phyloP scores from a whole-genome alignment of 2,329 filamentous ascomycete species.

The Colletotrichum caudatum region DNA sequence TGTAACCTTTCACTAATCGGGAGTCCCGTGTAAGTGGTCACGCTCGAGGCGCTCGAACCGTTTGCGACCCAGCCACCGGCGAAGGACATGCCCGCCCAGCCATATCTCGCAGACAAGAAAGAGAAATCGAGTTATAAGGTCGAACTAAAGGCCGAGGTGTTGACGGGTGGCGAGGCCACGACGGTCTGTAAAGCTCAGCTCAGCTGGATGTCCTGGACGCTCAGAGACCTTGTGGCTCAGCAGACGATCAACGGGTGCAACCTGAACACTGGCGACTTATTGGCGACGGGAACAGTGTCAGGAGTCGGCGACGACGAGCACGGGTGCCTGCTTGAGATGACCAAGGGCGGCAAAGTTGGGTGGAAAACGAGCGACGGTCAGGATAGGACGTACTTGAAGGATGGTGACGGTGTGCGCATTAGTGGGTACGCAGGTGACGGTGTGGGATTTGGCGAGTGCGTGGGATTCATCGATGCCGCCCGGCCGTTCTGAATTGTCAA shows the following conservation, averaged over 20 bases:
- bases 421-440: conserved; percentile 55
- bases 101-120: conserved; percentile 51
- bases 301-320: conserved; percentile 50
- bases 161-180: conserved; percentile 43
- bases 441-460: conserved; percentile 56
- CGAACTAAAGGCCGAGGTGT: conserved; percentile 47
- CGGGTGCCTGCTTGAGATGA: conserved; percentile 57
- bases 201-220: conserved; percentile 54
- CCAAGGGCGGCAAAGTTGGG: conserved; percentile 51
- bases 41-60: conserved; percentile 69
- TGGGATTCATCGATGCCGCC: conserved; percentile 44
- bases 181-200: conserved; percentile 49
- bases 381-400: conserved; percentile 52
- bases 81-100: conserved; percentile 43
- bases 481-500: conserved; percentile 23
- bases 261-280: conserved; percentile 55
- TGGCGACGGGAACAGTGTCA: conserved; percentile 58
- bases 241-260: conserved; percentile 53
- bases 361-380: conserved; percentile 48
- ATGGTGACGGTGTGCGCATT: conserved; percentile 55
- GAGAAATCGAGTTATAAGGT: conserved; percentile 53
- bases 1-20: not conserved
- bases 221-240: conserved; percentile 53
- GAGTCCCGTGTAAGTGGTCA: conserved; percentile 56
- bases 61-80: conserved; percentile 59